phyloP scores from a whole-genome alignment of 176 grass and related monocot species.

The Themeda triandra region DNA sequence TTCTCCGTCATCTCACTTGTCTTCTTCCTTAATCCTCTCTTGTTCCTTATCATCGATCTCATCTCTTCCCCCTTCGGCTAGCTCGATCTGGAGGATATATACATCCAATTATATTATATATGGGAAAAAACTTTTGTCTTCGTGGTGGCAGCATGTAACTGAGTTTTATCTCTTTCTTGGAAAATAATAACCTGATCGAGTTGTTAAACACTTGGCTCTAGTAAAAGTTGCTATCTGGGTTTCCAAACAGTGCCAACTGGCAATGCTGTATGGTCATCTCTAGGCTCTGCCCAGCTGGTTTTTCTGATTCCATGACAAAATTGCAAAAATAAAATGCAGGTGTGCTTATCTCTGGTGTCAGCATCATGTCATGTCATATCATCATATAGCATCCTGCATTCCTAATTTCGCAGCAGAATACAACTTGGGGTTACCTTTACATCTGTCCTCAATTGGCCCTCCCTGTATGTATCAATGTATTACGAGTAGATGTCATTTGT shows the following conservation, averaged over 20 bases:
- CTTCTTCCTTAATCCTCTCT: conserved; percentile 23
- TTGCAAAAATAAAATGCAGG: conserved; percentile 20
- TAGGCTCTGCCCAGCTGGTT: not conserved
- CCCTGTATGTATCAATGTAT: not conserved
- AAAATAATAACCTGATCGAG: conserved; percentile 12
- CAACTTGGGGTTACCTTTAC: conserved; percentile 8
- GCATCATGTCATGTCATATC: conserved; percentile 27
- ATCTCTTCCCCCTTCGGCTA: not conserved
- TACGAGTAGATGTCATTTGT: not conserved
- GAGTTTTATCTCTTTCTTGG: not conserved
- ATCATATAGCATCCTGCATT: conserved; percentile 9
- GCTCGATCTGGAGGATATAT: not conserved
- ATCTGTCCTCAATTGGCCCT: conserved; percentile 11
- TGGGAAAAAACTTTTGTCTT: not conserved
- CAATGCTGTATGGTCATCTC: too few relatives aligned
- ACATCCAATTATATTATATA: not conserved
- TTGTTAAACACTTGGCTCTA: not conserved
- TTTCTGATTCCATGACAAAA: conserved; percentile 12
- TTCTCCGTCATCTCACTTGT: conserved; percentile 46
- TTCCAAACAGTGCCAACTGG: too few relatives aligned
- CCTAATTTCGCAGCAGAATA: conserved; percentile 17
- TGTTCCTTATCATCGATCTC: conserved; percentile 32
- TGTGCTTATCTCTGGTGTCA: conserved; percentile 3
- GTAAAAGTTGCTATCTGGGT: not conserved
- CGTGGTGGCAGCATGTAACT: not conserved